A percentile compares a stretch with the other conserved stretches of the same genome.
Evolutionary conservation across 495 filamentous ascomycete species (phyloP).

Genomic region (Immersiella caudata): DNA sequence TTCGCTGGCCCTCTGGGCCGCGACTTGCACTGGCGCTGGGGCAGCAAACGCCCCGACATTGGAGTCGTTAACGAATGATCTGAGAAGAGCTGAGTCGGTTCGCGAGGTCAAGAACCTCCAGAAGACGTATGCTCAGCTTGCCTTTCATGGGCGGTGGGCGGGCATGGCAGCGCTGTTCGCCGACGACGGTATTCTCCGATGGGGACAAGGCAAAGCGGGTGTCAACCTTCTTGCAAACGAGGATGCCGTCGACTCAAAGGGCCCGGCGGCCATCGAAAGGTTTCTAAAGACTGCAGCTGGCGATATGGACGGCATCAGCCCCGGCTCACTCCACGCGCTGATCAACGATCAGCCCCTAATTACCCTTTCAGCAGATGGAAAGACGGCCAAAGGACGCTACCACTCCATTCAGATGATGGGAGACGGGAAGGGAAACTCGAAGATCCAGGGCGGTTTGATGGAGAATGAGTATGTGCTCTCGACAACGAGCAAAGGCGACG

Average conservation of each 20-base stretch:
- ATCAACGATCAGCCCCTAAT: slow-evolving; percentile 24
- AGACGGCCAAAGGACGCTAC: slow-evolving; percentile 23
- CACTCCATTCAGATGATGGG: slow-evolving; percentile 19
- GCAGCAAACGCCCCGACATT: background rate
- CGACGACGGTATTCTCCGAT: slow-evolving; percentile 23
- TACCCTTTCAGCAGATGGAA: slow-evolving; percentile 22
- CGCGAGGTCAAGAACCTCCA: slow-evolving; percentile 30
- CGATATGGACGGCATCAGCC: slow-evolving; percentile 22
- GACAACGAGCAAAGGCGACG: background rate
- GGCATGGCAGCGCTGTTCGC: slow-evolving; percentile 26
- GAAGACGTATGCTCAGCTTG: slow-evolving; percentile 24
- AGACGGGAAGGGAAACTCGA: slow-evolving; percentile 19
- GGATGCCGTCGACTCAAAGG: slow-evolving; percentile 7
- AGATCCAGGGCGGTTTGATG: slow-evolving; percentile 27
- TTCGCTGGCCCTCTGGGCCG: slow-evolving; percentile 5
- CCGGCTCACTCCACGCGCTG: slow-evolving; percentile 20
- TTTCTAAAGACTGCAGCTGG: slow-evolving; percentile 22
- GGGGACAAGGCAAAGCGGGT: slow-evolving; percentile 19
- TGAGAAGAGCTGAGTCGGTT: slow-evolving; percentile 25
- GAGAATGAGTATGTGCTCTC: slow-evolving; percentile 25
- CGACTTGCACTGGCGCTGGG: background rate
- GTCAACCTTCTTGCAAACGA: slow-evolving; percentile 7
- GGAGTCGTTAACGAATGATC: slow-evolving; percentile 10
- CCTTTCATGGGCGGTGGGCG: slow-evolving; percentile 18
- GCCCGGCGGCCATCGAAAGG: slow-evolving; percentile 24